Evolutionary conservation across 805 yeast genomes (phyloP).

Genomic region (Candida tibetensis): DNA sequence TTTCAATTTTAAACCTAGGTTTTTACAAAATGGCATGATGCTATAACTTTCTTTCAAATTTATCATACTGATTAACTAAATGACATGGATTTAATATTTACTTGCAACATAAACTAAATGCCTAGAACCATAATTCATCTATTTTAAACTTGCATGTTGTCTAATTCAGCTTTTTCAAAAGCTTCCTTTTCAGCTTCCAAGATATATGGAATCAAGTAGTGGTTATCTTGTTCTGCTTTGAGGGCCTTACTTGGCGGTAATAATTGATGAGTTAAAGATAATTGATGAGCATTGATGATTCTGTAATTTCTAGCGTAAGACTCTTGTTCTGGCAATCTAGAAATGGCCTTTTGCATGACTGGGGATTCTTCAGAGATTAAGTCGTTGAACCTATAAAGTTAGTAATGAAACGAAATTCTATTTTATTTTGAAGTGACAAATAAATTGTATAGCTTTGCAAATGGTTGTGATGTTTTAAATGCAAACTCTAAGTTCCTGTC

Average conservation of each 20-base stretch:
- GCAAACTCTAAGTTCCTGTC: no score
- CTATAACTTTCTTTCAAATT: no score
- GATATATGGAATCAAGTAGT: constrained; percentile 83
- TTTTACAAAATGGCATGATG: no score
- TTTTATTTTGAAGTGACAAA: no score
- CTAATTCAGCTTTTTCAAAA: constrained; percentile 82
- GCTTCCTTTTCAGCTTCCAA: constrained; percentile 94
- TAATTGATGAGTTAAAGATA: constrained; percentile 76
- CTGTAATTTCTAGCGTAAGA: constrained; percentile 90
- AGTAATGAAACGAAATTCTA: no score
- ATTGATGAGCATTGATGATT: constrained; percentile 88
- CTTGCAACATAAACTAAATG: no score
- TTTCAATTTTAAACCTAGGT: no score
- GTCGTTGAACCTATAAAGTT: constrained; percentile 65
- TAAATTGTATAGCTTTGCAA: no score
- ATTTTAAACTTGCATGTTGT: constrained; percentile 55
- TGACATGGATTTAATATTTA: no score
- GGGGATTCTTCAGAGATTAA: constrained; percentile 85
- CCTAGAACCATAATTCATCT: no score
- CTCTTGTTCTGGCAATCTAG: constrained; percentile 82
- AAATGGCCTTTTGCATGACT: constrained; percentile 78
- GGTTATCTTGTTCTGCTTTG: constrained; percentile 74
- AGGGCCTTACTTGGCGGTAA: constrained; percentile 78
- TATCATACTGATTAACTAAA: no score
- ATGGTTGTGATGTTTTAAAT: no score